Percentiles rank a stretch among this genome's conserved stretches.
These are phyloP conservation scores for Senecio squalidus DNA, from an alignment of 140 eudicot genomes.

Conservation along the genomic window DNA sequence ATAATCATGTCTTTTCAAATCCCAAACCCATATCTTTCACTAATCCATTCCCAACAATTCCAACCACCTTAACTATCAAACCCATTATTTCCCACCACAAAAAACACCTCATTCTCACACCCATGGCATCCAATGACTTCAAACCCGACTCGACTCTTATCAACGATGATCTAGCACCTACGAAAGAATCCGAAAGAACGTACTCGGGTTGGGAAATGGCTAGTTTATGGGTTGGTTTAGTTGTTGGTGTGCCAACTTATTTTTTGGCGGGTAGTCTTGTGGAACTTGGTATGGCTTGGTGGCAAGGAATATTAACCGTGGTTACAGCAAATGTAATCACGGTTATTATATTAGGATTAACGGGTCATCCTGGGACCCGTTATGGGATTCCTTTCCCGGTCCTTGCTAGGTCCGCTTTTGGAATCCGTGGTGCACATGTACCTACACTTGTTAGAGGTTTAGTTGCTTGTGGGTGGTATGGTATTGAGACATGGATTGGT, in stretches of 20 bases:
- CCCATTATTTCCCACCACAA: constrained; percentile 13
- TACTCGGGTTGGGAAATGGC: constrained; percentile 83
- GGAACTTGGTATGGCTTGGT: constrained; percentile 97
- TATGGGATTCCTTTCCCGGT: constrained; percentile 94
- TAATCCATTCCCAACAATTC: constrained; percentile 1
- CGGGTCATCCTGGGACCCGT: constrained; percentile 78
- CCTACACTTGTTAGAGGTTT: constrained; percentile 85
- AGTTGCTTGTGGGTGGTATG: constrained; percentile 97
- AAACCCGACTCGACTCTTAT: constrained; percentile 65
- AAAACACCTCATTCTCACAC: constrained; percentile 11
- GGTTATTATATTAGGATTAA: constrained; percentile 57
- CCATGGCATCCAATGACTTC: constrained; percentile 48
- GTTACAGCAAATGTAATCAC: constrained; percentile 68
- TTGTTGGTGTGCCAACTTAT: constrained; percentile 90
- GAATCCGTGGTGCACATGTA: constrained; percentile 83
- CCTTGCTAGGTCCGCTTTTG: constrained; percentile 77
- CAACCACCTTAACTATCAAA: constrained; percentile 27
- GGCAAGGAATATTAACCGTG: constrained; percentile 92
- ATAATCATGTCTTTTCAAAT: constrained; percentile 6
- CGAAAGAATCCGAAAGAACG: constrained; percentile 45
- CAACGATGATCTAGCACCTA: constrained; percentile 84
- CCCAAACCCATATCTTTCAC: constrained; percentile 23
- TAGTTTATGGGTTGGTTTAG: constrained; percentile 85
- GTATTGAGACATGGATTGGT: constrained; percentile 96
- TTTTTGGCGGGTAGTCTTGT: constrained; percentile 94